Evolutionary conservation across 2,329 filamentous ascomycete genomes (phyloP), one percentile per base, ranked within the genome.

Genomic region (Colletotrichum sp.): DNA sequence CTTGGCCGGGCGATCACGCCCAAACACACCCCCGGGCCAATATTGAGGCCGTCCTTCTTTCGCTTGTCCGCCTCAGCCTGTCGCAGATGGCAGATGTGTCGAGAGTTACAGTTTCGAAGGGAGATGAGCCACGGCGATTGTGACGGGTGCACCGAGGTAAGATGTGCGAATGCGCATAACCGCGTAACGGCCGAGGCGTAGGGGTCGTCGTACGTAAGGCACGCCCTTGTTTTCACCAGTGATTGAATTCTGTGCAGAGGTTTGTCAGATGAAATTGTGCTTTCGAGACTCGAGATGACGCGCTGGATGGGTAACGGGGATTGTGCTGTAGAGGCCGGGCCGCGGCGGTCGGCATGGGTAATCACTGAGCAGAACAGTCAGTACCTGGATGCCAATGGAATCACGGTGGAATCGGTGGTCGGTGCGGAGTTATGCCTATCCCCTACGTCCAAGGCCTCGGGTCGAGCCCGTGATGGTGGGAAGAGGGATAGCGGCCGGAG

Each of bases 391-490:
- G 43, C 43, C n/a, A 48, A 60, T 57, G 60, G 61, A 34, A 72
- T 75, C 30, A 39, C n/a, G 14, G 26, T 48, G 16, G 39, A 21
- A 34, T 32, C 16, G 32, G 55, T 73, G 63, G 73, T 75, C 39
- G 65, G 64, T 72, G 70, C 73, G 73, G 73, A 75, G 64, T 73
- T 75, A 75, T 72, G 72, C 34, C 61, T 75, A 75, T 63, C 57
- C 63, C 65, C 73, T 72, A 59, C 36, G 34, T 67, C 68, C 72
- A 60, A 61, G 39, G 36, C 52, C 34, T 60, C 21, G 65, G 48
- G 39, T 26, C 48, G 52, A 21, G 39, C 39, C 43, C 34, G n/a
- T 34, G 36, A 34, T 34, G 63, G 12, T 36, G 71, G 32, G 43
- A 24, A 28, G 34, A n/a, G 52, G 13, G 28, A 13, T 39, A 39